Percentiles rank a stretch among this genome's conserved stretches.
Conservation (phyloP, 371 early-diverging fungal species). For the Syncephalastrum racemosum region DNA sequence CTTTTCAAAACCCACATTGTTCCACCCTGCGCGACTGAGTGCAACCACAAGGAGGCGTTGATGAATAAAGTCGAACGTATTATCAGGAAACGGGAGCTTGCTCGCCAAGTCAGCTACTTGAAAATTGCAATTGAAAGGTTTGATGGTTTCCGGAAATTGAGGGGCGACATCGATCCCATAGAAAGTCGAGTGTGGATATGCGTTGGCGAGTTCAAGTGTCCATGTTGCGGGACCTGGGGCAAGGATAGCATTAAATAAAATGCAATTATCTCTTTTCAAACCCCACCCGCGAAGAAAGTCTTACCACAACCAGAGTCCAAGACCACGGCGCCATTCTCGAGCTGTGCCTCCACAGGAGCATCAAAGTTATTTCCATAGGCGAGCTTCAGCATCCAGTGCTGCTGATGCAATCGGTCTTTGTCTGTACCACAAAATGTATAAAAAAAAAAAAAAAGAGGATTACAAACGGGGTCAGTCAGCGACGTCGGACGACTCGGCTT, state of each 20-base stretch:
- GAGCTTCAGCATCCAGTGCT: constrained; percentile 2
- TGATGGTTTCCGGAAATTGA: constrained; percentile 27
- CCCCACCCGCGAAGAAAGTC: not conserved
- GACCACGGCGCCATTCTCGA: constrained; percentile 10
- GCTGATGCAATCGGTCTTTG: constrained; percentile 10
- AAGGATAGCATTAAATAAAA: too few species aligned
- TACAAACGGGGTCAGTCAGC: not conserved
- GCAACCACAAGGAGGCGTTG: constrained; percentile 32
- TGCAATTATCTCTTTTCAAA: too few species aligned
- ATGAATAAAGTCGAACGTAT: constrained; percentile 29
- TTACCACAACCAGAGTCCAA: constrained; percentile 33
- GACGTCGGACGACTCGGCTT: too few species aligned
- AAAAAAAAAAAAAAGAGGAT: constrained; percentile 7
- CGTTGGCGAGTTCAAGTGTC: constrained; percentile 36
- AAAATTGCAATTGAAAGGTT: constrained; percentile 31
- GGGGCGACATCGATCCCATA: constrained; percentile 26
- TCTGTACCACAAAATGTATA: not conserved
- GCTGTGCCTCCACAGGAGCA: constrained; percentile 2
- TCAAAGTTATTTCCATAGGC: constrained; percentile 4
- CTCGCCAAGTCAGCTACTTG: constrained; percentile 20
- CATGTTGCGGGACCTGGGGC: constrained; percentile 17
- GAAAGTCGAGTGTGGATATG: constrained; percentile 24
- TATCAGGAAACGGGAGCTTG: constrained; percentile 25
- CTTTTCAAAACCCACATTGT: constrained; percentile 14
- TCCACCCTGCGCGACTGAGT: constrained; percentile 30